phyloP scores from a whole-genome alignment of 345 rosid genomes.

The Populus deltoides region DNA sequence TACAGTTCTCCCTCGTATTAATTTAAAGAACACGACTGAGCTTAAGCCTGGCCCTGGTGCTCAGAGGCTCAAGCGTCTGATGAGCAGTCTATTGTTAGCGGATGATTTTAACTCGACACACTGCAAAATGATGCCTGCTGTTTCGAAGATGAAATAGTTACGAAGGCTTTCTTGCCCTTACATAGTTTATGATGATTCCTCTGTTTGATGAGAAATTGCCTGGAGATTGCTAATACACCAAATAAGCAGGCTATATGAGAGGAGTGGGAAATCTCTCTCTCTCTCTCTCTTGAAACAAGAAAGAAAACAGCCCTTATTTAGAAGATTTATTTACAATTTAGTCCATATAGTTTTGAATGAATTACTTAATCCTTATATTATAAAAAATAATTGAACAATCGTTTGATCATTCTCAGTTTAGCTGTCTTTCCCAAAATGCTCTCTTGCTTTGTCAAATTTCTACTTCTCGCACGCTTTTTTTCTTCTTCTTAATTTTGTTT shows the following conservation, averaged over 20 bases:
- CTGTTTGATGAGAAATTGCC: not conserved
- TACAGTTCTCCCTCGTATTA: slow-evolving; percentile 9
- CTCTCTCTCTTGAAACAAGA: too few species aligned
- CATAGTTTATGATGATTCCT: not conserved
- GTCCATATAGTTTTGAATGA: too few species aligned
- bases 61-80: slow-evolving; percentile 56
- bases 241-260: slow-evolving; percentile 3
- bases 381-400: too few species aligned
- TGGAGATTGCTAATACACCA: not conserved
- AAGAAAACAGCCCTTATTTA: too few species aligned
- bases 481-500: too few species aligned
- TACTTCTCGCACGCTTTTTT: too few species aligned
- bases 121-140: slow-evolving; percentile 31
- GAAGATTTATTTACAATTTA: too few species aligned
- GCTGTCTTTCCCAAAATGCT: too few species aligned
- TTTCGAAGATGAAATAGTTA: slow-evolving; percentile 2
- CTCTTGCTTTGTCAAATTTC: too few species aligned
- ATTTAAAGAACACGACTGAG: slow-evolving; percentile 31
- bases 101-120: slow-evolving; percentile 50
- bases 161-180: not conserved
- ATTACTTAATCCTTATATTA: too few species aligned
- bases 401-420: too few species aligned
- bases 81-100: slow-evolving; percentile 47
- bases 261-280: not conserved
- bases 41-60: slow-evolving; percentile 74